phyloP scores from a whole-genome alignment of 495 filamentous ascomycete genomes.

The Hypoxylon rickii region DNA sequence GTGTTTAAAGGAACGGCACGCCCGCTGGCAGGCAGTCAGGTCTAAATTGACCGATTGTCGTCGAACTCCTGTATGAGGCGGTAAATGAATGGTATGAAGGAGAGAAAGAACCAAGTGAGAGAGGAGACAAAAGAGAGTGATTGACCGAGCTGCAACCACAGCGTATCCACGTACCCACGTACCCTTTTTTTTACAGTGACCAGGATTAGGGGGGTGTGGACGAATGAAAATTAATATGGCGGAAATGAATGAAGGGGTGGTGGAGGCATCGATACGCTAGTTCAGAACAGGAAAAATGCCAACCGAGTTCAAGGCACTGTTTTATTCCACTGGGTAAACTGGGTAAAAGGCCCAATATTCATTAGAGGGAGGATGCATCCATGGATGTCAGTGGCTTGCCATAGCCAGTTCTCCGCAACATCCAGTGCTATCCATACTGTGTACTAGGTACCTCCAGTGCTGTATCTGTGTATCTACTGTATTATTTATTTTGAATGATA shows the following conservation, averaged over 20 bases:
- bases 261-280: constrained; percentile 26
- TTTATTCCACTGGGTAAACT: not conserved
- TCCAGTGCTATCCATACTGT: too few relatives aligned
- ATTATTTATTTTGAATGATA: too few relatives aligned
- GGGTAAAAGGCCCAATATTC: constrained; percentile 22
- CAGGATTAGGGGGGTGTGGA: constrained; percentile 27
- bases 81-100: constrained; percentile 40
- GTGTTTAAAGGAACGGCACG: constrained; percentile 51
- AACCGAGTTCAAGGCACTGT: constrained; percentile 30
- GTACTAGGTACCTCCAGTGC: too few relatives aligned
- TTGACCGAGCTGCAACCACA: constrained; percentile 28
- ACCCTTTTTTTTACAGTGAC: constrained; percentile 12
- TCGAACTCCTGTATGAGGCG: constrained; percentile 35
- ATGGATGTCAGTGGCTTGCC: constrained; percentile 25
- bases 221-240: constrained; percentile 40
- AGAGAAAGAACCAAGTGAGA: constrained; percentile 42
- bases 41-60: constrained; percentile 35
- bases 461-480: too few relatives aligned
- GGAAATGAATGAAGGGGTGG: constrained; percentile 43
- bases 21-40: constrained; percentile 51
- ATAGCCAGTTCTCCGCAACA: too few relatives aligned
- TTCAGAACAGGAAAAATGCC: constrained; percentile 26
- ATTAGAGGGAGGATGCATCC: constrained; percentile 17
- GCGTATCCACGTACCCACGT: too few relatives aligned
- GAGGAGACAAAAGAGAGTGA: constrained; percentile 35